Percentiles rank a stretch among this genome's conserved stretches.
Evolutionary conservation across 2,329 filamentous ascomycete species (phyloP).

Genomic region (Aspergillus vadensis): DNA sequence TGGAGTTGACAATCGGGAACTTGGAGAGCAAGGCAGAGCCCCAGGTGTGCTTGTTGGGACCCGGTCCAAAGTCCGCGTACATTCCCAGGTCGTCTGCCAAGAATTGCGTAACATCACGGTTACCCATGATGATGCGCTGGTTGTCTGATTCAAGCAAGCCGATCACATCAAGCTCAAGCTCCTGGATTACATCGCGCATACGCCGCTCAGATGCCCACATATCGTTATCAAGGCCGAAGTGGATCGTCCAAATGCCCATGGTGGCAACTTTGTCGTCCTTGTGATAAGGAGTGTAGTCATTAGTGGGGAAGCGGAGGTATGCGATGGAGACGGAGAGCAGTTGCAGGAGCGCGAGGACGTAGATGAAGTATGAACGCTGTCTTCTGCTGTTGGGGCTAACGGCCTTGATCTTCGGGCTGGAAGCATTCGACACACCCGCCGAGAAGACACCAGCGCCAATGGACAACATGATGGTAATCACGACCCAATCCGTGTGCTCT

Average conservation of each 20-base stretch:
- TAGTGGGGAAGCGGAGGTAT: conserved; percentile 87
- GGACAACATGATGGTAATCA: conserved; percentile 79
- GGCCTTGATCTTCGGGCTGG: conserved; percentile 43
- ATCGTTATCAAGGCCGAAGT: conserved; percentile 96
- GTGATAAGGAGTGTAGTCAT: conserved; percentile 90
- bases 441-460: conserved; percentile 86
- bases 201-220: conserved; percentile 98
- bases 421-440: conserved; percentile 56
- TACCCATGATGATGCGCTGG: conserved; percentile 99
- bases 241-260: conserved; percentile 97
- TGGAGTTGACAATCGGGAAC: conserved; percentile 96
- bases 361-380: conserved; percentile 68
- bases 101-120: conserved; percentile 92
- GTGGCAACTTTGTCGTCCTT: conserved; percentile 83
- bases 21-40: conserved; percentile 90
- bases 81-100: conserved; percentile 95
- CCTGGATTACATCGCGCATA: conserved; percentile 86
- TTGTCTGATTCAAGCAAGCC: conserved; percentile 92
- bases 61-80: conserved; percentile 97
- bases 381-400: conserved; percentile 46
- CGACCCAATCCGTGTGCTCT: conserved; percentile 94
- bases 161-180: conserved; percentile 95
- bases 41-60: conserved; percentile 99
- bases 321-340: conserved; percentile 77
- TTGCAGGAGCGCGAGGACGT: conserved; percentile 74